Percentiles rank a stretch among this genome's conserved stretches.
These are phyloP conservation scores for Citrullus colocynthis DNA, from an alignment of 306 rosid species.

Conservation along the genomic window DNA sequence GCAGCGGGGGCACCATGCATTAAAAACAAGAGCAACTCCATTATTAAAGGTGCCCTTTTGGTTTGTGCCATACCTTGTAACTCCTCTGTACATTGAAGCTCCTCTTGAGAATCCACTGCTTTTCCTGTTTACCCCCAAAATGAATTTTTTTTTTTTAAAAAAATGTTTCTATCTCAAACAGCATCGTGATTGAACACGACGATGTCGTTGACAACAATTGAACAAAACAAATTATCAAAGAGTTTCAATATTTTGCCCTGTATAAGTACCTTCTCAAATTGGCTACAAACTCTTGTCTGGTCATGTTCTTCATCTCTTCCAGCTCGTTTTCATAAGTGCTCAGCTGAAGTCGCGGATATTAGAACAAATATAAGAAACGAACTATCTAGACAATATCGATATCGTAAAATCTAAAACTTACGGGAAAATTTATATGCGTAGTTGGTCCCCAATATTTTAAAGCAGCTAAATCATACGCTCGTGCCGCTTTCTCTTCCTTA, in stretches of 20 bases:
- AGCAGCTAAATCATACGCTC: constrained; percentile 96
- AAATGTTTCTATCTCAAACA: not conserved
- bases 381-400: too few relatives aligned
- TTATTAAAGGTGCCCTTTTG: constrained; percentile 26
- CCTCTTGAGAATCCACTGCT: constrained; percentile 99
- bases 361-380: not conserved
- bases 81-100: constrained; percentile 98
- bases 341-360: constrained; percentile 28
- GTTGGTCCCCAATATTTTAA: constrained; percentile 98
- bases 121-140: constrained; percentile 38
- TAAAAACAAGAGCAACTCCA: constrained; percentile 22
- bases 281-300: constrained; percentile 94
- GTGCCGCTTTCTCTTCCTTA: constrained; percentile 97
- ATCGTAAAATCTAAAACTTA: constrained; percentile 12
- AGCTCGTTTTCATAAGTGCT: constrained; percentile 78
- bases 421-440: constrained; percentile 94
- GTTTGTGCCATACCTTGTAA: constrained; percentile 89
- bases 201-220: too few relatives aligned
- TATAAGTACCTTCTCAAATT: constrained; percentile 66
- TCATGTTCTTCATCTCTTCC: constrained; percentile 94
- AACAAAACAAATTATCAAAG: too few relatives aligned
- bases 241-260: too few relatives aligned
- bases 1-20: constrained; percentile 26
- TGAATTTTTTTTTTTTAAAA: not conserved
- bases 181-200: too few relatives aligned